phyloP scores from a whole-genome alignment of 73 alveolate species.

The Paramecium sexaurelia region DNA sequence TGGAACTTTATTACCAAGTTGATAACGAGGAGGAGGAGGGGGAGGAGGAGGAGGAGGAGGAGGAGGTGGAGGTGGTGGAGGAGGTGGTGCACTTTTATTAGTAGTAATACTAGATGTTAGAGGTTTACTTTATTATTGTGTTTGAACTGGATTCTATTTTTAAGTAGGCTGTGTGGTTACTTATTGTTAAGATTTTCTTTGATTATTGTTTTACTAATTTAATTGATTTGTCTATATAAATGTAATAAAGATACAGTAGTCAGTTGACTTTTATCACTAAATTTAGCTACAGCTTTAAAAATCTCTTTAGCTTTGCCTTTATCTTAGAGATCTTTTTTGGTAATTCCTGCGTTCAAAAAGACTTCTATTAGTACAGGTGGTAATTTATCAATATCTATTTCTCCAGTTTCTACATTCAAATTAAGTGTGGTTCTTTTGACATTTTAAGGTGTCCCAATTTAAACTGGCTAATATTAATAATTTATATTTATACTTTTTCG shows the following conservation, averaged over 20 bases:
- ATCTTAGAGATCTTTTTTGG: conserved; percentile 41
- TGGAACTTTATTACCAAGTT: neutral
- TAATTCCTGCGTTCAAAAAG: conserved; percentile 38
- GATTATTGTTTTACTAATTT: neutral
- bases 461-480: neutral
- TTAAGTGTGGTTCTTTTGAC: neutral
- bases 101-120: neutral
- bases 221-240: neutral
- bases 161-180: neutral
- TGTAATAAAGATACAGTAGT: neutral
- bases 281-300: neutral
- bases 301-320: conserved; percentile 22
- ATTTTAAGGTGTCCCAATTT: neutral
- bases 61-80: conserved; percentile 49
- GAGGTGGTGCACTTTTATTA: conserved; percentile 33
- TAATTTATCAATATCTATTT: neutral
- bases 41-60: conserved; percentile 62
- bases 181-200: neutral
- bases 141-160: neutral
- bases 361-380: conserved; percentile 36
- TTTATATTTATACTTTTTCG: neutral
- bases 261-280: neutral
- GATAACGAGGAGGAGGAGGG: conserved; percentile 29
- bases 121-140: neutral
- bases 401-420: conserved; percentile 50